Percentiles rank a stretch among this genome's conserved stretches.
These are phyloP conservation scores for Backusella sp. DNA, from an alignment of 192 early-diverging fungal genomes.

Conservation along the genomic window DNA sequence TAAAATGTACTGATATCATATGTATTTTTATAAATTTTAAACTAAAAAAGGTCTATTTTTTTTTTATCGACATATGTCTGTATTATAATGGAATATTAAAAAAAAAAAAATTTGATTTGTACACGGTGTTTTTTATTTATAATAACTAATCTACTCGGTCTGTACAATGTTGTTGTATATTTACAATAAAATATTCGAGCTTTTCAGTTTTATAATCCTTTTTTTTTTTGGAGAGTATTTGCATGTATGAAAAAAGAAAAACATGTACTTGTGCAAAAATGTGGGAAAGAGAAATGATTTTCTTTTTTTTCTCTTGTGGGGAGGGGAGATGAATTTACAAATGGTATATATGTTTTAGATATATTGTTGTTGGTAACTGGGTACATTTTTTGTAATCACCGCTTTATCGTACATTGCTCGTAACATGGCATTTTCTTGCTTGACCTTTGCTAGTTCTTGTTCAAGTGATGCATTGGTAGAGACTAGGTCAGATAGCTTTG, in stretches of 20 bases:
- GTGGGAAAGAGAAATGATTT: background rate
- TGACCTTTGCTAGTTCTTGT: constrained; percentile 11
- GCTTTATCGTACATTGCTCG: background rate
- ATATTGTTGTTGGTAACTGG: background rate
- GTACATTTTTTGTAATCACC: background rate
- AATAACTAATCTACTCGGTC: background rate
- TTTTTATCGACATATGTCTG: no score
- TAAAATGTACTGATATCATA: no score
- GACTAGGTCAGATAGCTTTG: background rate
- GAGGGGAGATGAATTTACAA: background rate
- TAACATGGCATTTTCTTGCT: background rate
- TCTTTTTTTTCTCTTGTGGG: background rate
- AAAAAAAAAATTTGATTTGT: background rate
- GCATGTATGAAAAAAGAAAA: background rate
- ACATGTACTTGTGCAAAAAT: no score
- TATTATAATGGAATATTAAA: background rate
- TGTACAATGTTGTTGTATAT: background rate
- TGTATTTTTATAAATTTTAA: background rate
- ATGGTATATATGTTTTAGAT: background rate
- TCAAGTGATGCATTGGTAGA: background rate
- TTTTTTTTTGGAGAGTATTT: no score
- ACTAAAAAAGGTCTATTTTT: background rate
- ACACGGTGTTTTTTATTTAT: background rate
- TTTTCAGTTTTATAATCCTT: background rate
- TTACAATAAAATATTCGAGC: background rate